Evolutionary conservation across 2,329 filamentous ascomycete species (phyloP).

Genomic region (Xylaria sp.): DNA sequence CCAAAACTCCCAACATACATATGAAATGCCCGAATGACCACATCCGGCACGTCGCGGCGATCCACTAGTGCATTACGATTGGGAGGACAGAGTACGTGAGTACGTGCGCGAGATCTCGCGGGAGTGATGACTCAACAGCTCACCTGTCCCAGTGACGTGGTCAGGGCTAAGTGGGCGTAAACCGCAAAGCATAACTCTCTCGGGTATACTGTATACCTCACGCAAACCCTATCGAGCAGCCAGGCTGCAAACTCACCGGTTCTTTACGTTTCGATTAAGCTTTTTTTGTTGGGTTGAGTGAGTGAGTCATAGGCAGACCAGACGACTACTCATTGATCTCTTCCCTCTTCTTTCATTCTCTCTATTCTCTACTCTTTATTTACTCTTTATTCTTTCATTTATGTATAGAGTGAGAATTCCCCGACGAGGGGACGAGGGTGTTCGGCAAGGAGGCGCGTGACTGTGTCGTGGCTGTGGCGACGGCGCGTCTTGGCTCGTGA

Average conservation of each 20-base stretch:
- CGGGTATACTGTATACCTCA: neutral
- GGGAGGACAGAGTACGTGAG: no score
- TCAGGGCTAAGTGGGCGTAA: conserved; percentile 12
- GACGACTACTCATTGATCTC: neutral
- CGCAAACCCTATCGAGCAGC: neutral
- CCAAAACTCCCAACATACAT: no score
- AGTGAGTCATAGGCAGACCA: no score
- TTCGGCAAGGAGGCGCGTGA: neutral
- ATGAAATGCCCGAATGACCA: no score
- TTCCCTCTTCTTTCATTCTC: neutral
- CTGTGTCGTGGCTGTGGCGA: neutral
- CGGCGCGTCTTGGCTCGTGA: neutral
- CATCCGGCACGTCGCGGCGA: no score
- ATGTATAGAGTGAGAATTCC: no score
- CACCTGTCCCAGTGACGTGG: conserved; percentile 19
- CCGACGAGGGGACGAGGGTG: no score
- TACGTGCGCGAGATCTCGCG: no score
- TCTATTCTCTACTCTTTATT: neutral
- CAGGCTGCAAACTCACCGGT: no score
- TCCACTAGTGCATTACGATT: conserved; percentile 19
- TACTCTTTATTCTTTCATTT: no score
- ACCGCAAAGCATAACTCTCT: no score
- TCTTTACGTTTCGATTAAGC: neutral
- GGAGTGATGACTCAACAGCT: conserved; percentile 18
- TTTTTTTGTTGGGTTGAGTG: neutral